Percentiles rank a stretch among this genome's conserved stretches.
phyloP scores from a whole-genome alignment of 2,329 filamentous ascomycete genomes.

The Coniella lustricola region DNA sequence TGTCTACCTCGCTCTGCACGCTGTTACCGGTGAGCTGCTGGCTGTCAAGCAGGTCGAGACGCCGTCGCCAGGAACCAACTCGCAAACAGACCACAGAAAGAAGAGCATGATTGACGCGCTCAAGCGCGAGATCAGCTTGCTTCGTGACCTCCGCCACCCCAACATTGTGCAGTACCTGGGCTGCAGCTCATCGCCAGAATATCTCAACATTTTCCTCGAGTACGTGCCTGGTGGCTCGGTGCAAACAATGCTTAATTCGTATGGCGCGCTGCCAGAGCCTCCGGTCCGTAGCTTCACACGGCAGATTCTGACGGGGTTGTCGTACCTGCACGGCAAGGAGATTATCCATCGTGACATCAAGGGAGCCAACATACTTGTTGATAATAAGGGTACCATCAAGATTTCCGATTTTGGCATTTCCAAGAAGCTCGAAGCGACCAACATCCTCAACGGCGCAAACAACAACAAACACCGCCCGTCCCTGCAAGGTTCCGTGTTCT shows the following conservation, averaged over 20 bases:
- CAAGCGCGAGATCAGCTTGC: slow-evolving; percentile 90
- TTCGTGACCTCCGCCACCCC: slow-evolving; percentile 87
- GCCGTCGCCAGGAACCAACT: slow-evolving; percentile 68
- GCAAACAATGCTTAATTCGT: slow-evolving; percentile 97
- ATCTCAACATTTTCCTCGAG: slow-evolving; percentile 99
- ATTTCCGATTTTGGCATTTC: slow-evolving; percentile 99
- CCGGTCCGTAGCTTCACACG: slow-evolving; percentile 94
- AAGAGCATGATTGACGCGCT: slow-evolving; percentile 97
- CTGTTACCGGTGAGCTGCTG: slow-evolving; percentile 93
- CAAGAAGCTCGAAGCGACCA: slow-evolving; percentile 91
- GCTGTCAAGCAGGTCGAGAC: slow-evolving; percentile 98
- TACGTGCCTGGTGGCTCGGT: slow-evolving; percentile 97
- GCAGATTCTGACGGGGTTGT: slow-evolving; percentile 87
- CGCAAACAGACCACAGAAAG: slow-evolving; percentile 81
- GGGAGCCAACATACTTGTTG: slow-evolving; percentile 95
- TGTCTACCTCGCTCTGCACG: slow-evolving; percentile 90
- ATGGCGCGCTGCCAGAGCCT: slow-evolving; percentile 88
- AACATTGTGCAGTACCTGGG: slow-evolving; percentile 99
- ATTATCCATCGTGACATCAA: slow-evolving; percentile 99
- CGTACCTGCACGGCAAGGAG: slow-evolving; percentile 86
- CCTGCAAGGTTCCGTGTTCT: slow-evolving; percentile 94
- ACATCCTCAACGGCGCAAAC: slow-evolving; percentile 64
- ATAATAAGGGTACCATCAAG: slow-evolving; percentile 98
- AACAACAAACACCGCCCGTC: slow-evolving; percentile 67
- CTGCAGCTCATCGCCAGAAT: slow-evolving; percentile 81